Percentiles rank a stretch among this genome's conserved stretches.
Conservation (phyloP, 768 basidiomycete species). For the Leccinum olivaceopallidum region DNA sequence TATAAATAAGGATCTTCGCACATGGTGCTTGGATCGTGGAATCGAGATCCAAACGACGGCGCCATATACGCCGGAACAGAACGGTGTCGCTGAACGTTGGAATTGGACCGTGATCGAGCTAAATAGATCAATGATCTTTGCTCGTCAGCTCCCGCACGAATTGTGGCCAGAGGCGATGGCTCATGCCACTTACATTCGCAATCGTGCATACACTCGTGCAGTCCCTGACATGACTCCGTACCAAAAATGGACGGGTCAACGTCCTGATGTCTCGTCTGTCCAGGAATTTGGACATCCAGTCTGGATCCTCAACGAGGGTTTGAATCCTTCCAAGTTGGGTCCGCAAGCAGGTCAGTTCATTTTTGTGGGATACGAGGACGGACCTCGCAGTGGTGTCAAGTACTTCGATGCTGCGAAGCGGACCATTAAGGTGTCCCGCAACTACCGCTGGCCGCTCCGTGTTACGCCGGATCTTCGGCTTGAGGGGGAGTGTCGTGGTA, state of each 20-base stretch:
- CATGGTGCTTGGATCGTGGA: slow-evolving; percentile 24
- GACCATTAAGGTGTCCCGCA: neutral
- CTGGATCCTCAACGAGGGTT: neutral
- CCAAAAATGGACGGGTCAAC: slow-evolving; percentile 13
- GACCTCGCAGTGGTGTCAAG: neutral
- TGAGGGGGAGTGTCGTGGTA: neutral
- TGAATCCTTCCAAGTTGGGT: neutral
- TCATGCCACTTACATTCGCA: slow-evolving; percentile 33
- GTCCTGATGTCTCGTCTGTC: neutral
- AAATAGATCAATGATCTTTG: slow-evolving; percentile 33
- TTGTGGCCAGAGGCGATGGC: slow-evolving; percentile 17
- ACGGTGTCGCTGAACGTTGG: slow-evolving; percentile 39
- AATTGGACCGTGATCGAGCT: slow-evolving; percentile 36
- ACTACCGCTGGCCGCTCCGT: neutral
- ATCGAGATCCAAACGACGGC: slow-evolving; percentile 16
- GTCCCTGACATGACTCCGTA: neutral
- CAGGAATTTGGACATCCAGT: neutral
- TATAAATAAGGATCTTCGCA: slow-evolving; percentile 22
- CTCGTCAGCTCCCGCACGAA: slow-evolving; percentile 13
- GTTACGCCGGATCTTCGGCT: neutral
- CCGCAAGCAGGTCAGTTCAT: neutral
- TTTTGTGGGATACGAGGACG: neutral
- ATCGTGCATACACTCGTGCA: slow-evolving; percentile 8
- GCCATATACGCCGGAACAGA: slow-evolving; percentile 37
- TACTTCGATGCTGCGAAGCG: neutral